Conservation (phyloP, 1,284 basidiomycete species). For the Pisolithus thermaeus region DNA sequence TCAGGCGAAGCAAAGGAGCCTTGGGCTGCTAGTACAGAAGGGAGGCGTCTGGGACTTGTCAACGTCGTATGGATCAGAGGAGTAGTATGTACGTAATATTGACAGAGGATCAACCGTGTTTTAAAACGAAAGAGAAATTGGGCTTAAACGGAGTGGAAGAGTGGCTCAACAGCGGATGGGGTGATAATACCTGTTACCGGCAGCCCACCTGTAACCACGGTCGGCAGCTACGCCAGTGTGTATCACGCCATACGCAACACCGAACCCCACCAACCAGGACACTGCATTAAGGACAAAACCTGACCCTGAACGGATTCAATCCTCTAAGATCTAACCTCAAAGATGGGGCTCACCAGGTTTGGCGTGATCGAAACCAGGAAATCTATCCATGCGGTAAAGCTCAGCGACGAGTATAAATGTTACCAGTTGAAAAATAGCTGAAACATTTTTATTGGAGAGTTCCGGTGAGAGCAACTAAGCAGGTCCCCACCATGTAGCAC, state of each 20-base stretch:
- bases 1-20: no score
- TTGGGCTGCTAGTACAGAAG: no score
- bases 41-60: no score
- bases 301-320: slow-evolving; percentile 35
- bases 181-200: slow-evolving; percentile 63
- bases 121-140: no score
- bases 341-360: slow-evolving; percentile 46
- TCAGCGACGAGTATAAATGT: slow-evolving; percentile 65
- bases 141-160: background rate
- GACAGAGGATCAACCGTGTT: no score
- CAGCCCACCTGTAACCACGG: slow-evolving; percentile 66
- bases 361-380: slow-evolving; percentile 50
- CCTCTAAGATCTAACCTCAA: background rate
- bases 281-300: slow-evolving; percentile 54
- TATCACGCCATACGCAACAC: slow-evolving; percentile 49
- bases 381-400: slow-evolving; percentile 42
- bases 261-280: slow-evolving; percentile 54
- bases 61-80: no score
- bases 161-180: slow-evolving; percentile 36
- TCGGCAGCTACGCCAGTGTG: slow-evolving; percentile 63
- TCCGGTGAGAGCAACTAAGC: background rate
- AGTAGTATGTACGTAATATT: no score
- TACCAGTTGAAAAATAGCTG: slow-evolving; percentile 56
- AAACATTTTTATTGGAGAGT: background rate
- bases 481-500: slow-evolving; percentile 48